Evolutionary conservation across 768 basidiomycete genomes (phyloP).

Genomic region (Naganishia antarctica): DNA sequence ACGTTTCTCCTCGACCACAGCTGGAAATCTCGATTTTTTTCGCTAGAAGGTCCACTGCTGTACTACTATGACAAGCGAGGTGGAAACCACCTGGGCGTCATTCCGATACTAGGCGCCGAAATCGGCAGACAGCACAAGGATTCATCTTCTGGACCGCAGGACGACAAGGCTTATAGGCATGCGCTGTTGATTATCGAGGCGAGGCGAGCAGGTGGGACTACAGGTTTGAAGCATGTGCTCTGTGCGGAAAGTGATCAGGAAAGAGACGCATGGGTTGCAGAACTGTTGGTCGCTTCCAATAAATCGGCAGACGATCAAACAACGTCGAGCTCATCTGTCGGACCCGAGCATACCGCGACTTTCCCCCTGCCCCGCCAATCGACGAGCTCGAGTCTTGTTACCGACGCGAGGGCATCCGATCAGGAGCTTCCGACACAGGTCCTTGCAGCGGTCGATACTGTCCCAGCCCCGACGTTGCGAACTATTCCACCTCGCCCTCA

Average conservation of each 20-base stretch:
- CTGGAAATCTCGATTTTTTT: conserved; percentile 94
- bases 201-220: conserved; percentile 26
- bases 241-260: conserved; percentile 94
- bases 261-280: conserved; percentile 89
- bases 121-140: conserved; percentile 82
- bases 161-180: conserved; percentile 91
- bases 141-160: conserved; percentile 58
- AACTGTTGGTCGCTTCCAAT: conserved; percentile 80
- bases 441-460: neutral
- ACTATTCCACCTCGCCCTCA: neutral
- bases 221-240: conserved; percentile 71
- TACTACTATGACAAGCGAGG: conserved; percentile 97
- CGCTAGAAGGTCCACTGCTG: conserved; percentile 79
- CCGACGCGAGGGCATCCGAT: neutral
- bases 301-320: conserved; percentile 60
- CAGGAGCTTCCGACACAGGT: neutral
- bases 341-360: conserved; percentile 12
- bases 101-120: conserved; percentile 82
- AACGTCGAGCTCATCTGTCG: neutral
- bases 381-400: conserved; percentile 51
- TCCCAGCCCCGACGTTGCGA: neutral
- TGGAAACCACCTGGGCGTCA: conserved; percentile 84
- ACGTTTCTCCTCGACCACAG: conserved; percentile 20
- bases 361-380: conserved; percentile 39
- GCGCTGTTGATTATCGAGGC: conserved; percentile 91